Evolutionary conservation across 805 yeast genomes (phyloP).

Genomic region (Lipomyces oligophaga): DNA sequence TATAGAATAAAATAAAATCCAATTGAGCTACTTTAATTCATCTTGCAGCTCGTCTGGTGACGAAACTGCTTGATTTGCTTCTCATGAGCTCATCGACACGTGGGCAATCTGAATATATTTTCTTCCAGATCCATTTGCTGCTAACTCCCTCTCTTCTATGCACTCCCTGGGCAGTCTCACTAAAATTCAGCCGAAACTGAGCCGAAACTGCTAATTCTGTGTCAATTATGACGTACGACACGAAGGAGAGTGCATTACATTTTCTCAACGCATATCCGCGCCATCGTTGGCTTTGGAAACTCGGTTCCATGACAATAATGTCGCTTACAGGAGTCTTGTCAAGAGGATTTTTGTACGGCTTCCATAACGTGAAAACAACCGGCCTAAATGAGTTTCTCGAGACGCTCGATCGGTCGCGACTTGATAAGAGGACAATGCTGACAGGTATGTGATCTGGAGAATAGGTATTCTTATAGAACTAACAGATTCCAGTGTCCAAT

Average conservation of each 20-base stretch:
- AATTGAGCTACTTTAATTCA: too few relatives aligned
- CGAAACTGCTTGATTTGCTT: too few relatives aligned
- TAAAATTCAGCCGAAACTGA: too few relatives aligned
- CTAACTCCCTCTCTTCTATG: too few relatives aligned
- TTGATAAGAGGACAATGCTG: conserved; percentile 68
- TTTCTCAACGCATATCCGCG: conserved; percentile 64
- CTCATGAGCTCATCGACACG: too few relatives aligned
- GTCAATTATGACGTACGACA: too few relatives aligned
- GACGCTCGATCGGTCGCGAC: conserved; percentile 59
- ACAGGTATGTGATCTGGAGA: conserved; percentile 48
- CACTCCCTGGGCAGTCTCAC: too few relatives aligned
- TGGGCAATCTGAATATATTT: too few relatives aligned
- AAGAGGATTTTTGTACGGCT: conserved; percentile 55
- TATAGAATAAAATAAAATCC: too few relatives aligned
- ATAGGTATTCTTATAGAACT: not conserved
- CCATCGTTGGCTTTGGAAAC: conserved; percentile 56
- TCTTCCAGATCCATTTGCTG: too few relatives aligned
- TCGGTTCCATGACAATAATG: conserved; percentile 65
- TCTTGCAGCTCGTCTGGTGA: too few relatives aligned
- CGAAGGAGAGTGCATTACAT: conserved; percentile 52
- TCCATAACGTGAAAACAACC: conserved; percentile 61
- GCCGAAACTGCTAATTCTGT: too few relatives aligned
- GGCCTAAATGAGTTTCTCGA: conserved; percentile 60
- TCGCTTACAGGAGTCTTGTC: conserved; percentile 60
- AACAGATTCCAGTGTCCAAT: conserved; percentile 20